Evolutionary conservation across 352 stramenopile genomes (phyloP).

Genomic region (Phytophthora agathidicida): DNA sequence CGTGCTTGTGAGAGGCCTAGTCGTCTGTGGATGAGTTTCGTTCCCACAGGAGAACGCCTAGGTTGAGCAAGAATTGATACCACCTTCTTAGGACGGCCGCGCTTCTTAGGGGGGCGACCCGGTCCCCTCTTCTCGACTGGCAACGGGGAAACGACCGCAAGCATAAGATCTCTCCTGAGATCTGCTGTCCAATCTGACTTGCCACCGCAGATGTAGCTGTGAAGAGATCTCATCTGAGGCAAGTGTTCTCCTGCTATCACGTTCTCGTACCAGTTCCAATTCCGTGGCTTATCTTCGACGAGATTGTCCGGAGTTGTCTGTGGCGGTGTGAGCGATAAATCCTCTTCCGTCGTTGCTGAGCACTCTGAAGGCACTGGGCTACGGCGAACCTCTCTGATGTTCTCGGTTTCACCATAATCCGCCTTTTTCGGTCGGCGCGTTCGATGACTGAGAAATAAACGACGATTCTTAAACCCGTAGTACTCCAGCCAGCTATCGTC

Average conservation of each 20-base stretch:
- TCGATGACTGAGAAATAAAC: constrained; percentile 69
- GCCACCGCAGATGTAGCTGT: constrained; percentile 74
- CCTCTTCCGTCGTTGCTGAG: constrained; percentile 55
- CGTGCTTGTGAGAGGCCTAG: constrained; percentile 65
- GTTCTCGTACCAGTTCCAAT: constrained; percentile 59
- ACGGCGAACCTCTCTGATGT: background rate
- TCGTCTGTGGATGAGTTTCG: constrained; percentile 45
- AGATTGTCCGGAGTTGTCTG: constrained; percentile 10
- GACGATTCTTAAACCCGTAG: constrained; percentile 69
- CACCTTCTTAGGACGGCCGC: constrained; percentile 21
- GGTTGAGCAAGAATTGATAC: background rate
- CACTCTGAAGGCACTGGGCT: constrained; percentile 56
- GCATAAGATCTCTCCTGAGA: constrained; percentile 18
- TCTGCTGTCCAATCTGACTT: constrained; percentile 64
- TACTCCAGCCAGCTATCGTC: constrained; percentile 64
- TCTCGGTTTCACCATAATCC: background rate
- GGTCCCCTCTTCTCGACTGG: constrained; percentile 24
- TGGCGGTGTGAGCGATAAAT: constrained; percentile 32
- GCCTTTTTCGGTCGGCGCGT: constrained; percentile 5
- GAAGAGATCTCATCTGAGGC: constrained; percentile 48
- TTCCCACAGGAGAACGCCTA: constrained; percentile 14
- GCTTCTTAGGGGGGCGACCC: constrained; percentile 28
- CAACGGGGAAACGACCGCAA: background rate
- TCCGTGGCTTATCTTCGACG: constrained; percentile 18
- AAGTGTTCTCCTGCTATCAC: constrained; percentile 56